A percentile compares a stretch with the other conserved stretches of the same genome.
Evolutionary conservation across 2,329 filamentous ascomycete genomes (phyloP).

Genomic region (Alternaria solani): DNA sequence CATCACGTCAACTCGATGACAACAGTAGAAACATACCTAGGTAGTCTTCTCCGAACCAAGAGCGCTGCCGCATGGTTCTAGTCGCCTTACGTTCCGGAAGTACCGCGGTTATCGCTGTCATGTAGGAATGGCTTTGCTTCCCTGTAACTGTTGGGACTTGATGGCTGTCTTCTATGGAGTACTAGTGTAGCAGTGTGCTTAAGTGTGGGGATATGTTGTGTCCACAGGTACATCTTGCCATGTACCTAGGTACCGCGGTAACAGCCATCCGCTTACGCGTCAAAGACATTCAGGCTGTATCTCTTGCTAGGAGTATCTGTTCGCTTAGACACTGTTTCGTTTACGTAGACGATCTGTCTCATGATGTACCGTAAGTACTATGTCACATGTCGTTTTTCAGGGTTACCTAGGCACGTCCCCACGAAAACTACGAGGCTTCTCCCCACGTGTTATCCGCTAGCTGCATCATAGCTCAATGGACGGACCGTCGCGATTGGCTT

Average conservation of each 20-base stretch:
- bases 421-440: not conserved
- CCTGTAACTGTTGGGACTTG: not conserved
- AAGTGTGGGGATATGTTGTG: not conserved
- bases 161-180: not conserved
- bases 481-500: constrained; percentile 10
- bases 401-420: not conserved
- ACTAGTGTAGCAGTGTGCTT: not conserved
- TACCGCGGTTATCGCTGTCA: not conserved
- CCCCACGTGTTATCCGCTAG: constrained; percentile 9
- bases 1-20: too few relatives aligned
- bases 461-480: not conserved
- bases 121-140: not conserved
- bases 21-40: too few relatives aligned
- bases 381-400: not conserved
- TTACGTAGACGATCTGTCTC: not conserved
- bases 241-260: not conserved
- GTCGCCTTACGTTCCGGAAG: not conserved
- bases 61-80: not conserved
- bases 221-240: not conserved
- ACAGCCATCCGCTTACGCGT: not conserved
- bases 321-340: not conserved
- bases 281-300: not conserved
- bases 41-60: not conserved
- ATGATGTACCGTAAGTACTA: not conserved
- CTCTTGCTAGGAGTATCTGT: not conserved